Percentiles rank a stretch among this genome's conserved stretches.
These are phyloP conservation scores for Dipodascus geniculatus DNA, from an alignment of 805 yeast genomes.

Conservation along the genomic window DNA sequence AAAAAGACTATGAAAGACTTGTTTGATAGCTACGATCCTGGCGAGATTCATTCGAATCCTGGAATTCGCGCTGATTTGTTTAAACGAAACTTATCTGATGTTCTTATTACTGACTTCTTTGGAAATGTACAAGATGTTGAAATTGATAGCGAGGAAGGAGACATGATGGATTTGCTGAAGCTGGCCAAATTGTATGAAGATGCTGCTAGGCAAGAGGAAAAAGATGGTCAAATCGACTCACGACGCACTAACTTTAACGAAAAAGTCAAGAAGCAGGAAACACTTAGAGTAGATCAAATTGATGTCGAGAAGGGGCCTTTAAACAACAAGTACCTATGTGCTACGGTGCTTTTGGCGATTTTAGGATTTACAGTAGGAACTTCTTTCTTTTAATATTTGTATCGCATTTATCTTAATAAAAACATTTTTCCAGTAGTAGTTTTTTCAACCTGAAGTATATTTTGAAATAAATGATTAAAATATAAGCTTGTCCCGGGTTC, in stretches of 20 bases:
- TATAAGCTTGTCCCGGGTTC: no score
- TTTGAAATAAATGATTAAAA: no score
- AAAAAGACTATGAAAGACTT: conserved; percentile 67
- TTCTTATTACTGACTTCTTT: conserved; percentile 81
- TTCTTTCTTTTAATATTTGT: background rate
- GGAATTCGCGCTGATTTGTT: conserved; percentile 84
- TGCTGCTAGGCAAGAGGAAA: background rate
- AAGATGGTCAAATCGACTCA: background rate
- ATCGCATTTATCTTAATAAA: background rate
- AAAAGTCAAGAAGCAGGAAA: no score
- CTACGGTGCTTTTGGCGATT: background rate
- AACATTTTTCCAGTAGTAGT: background rate
- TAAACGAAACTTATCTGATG: conserved; percentile 52
- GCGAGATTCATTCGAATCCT: conserved; percentile 78
- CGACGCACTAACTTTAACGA: no score
- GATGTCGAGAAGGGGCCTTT: no score
- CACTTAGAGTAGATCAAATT: background rate
- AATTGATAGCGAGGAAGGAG: conserved; percentile 43
- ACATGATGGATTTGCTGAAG: conserved; percentile 22
- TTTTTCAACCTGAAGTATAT: no score
- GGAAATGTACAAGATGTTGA: conserved; percentile 81
- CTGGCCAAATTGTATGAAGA: conserved; percentile 1
- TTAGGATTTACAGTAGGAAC: background rate
- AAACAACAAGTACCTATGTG: background rate
- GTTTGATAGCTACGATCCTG: conserved; percentile 74